Evolutionary conservation across 768 basidiomycete species (phyloP), one percentile per base, ranked within the genome.

Genomic region (Mycena galopus): DNA sequence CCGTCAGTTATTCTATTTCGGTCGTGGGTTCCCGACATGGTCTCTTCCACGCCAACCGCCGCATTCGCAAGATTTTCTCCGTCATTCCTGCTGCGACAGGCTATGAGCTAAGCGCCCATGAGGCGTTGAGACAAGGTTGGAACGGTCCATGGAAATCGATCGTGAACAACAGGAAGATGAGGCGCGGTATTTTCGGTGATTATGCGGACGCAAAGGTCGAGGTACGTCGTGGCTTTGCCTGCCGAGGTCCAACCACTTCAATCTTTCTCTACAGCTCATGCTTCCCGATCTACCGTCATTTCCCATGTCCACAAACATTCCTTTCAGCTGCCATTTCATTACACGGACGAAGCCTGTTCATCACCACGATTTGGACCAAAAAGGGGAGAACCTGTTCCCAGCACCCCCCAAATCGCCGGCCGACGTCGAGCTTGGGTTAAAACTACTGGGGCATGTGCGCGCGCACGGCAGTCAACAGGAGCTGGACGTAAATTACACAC

Each of bases 371-470:
- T 35, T 75, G 27, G 69, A 74, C 44, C 19, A 66, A 51, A 75
- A 75, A 55, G 57, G 62, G n/a, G n/a, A n/a, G 2, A 75, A 72
- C 35, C 67, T 75, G n/a, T 75, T 75, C 71, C 74, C 74, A 10
- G 59, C 74, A 21, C 74, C 74, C 10, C 74, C n/a, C 33, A 25
- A 59, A 4, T 65, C 71, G 32, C 58, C 74, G 10, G 63, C 63
- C 51, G 63, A 75, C 4, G 55, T 72, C 35, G 65, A 72, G 35
- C 30, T 69, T 16, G 16, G 6, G 6, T 19, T 75, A 8, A 27
- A 62, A 44, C 67, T 59, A 12, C 50, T 44, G n/a, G 74, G 74
- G 10, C 64, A 42, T 33, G 39, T 75, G 67, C 57, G 51, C 27
- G 71, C 58, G 17, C 64, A 63, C 23, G n/a, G 30, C 21, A 42